These are phyloP conservation scores for Lasiodiplodia sp. DNA, from an alignment of 2,329 filamentous ascomycete species.

Conservation along the genomic window DNA sequence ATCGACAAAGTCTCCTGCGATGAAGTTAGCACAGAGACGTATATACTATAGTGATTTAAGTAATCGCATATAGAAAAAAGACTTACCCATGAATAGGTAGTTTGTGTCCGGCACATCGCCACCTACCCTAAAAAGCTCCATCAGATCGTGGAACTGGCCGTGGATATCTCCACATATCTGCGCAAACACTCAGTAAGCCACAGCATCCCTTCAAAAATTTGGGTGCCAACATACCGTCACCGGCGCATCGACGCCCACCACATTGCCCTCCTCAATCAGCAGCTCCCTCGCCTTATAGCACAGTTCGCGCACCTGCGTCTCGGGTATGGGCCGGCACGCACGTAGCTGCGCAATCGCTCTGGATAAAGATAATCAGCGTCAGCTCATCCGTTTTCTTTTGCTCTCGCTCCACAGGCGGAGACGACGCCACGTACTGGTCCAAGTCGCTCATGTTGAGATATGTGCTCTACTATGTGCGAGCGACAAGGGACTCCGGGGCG, in stretches of 20 bases:
- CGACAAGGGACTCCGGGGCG: background rate
- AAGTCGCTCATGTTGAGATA: conserved; percentile 80
- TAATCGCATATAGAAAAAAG: background rate
- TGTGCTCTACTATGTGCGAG: conserved; percentile 1
- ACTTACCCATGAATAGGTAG: conserved; percentile 90
- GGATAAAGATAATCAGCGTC: conserved; percentile 12
- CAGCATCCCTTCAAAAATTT: background rate
- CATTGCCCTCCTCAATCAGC: conserved; percentile 96
- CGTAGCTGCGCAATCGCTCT: conserved; percentile 96
- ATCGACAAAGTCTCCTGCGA: conserved; percentile 89
- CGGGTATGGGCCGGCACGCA: conserved; percentile 94
- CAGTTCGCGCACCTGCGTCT: conserved; percentile 92
- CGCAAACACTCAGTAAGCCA: conserved; percentile 29
- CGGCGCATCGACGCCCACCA: conserved; percentile 91
- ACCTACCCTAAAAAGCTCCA: conserved; percentile 94
- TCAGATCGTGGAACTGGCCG: conserved; percentile 94
- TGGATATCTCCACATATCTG: conserved; percentile 97
- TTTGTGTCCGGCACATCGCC: conserved; percentile 95
- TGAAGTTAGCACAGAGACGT: conserved; percentile 3
- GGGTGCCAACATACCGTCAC: conserved; percentile 72
- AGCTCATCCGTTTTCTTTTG: background rate
- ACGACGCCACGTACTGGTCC: conserved; percentile 71
- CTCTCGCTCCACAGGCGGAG: background rate
- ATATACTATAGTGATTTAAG: background rate
- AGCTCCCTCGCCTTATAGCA: conserved; percentile 97